These are phyloP conservation scores for Begonia fuchsioides DNA, from an alignment of 306 rosid genomes.

Conservation along the genomic window DNA sequence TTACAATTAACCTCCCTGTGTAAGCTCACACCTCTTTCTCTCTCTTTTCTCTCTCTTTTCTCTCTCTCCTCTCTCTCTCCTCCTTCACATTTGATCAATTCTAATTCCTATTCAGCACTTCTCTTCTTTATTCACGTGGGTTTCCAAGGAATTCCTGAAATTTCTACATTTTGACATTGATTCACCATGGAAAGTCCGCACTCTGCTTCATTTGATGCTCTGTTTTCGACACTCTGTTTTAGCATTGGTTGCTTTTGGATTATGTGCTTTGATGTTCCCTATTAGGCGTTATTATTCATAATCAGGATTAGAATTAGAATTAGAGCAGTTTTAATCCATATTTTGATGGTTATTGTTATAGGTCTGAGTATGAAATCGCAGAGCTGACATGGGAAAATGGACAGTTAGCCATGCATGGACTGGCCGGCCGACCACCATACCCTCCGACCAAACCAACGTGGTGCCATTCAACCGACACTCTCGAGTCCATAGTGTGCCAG, in stretches of 20 bases:
- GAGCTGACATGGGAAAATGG: constrained; percentile 51
- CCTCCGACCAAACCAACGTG: constrained; percentile 31
- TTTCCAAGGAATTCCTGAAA: no score
- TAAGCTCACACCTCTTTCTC: constrained; percentile 6
- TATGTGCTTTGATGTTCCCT: no score
- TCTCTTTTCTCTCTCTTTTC: neutral
- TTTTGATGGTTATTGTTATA: constrained; percentile 5
- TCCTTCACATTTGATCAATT: neutral
- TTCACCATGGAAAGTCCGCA: neutral
- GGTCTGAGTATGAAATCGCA: constrained; percentile 30
- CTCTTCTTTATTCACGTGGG: no score
- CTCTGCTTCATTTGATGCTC: neutral
- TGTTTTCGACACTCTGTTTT: neutral
- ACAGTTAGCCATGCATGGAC: constrained; percentile 34
- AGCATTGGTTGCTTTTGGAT: no score
- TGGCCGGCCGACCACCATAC: constrained; percentile 22
- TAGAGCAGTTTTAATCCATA: neutral
- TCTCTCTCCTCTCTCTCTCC: neutral
- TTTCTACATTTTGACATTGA: no score
- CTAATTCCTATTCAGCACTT: neutral
- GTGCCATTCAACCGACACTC: constrained; percentile 32
- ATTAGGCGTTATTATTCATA: neutral
- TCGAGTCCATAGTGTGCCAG: constrained; percentile 52
- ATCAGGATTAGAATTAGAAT: neutral
- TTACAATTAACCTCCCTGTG: constrained; percentile 12